Conservation (phyloP, 176 grass and related monocot species). For the Carex cristatella region DNA sequence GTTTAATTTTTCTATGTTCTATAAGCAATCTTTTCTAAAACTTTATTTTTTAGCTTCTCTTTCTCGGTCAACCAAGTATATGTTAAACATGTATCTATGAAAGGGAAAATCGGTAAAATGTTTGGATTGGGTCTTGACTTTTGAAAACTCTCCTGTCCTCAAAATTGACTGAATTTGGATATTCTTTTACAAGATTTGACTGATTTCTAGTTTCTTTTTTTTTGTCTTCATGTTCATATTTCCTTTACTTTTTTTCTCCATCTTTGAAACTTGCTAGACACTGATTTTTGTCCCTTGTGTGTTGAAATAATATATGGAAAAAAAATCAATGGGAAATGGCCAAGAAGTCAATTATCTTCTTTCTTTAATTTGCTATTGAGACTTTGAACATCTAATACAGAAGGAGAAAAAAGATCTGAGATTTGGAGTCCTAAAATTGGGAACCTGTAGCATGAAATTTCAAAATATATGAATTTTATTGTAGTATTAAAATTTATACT, state of each 20-base stretch:
- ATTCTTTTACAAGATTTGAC: not conserved
- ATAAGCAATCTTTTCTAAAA: not conserved
- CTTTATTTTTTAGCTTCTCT: not conserved
- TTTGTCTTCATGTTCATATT: not conserved
- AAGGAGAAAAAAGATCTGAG: not conserved
- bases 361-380: not conserved
- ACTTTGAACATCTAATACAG: not conserved
- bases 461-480: not conserved
- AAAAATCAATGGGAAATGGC: not conserved
- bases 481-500: not conserved
- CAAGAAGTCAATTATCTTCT: not conserved
- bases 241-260: not conserved
- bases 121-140: not conserved
- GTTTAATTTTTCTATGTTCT: no score
- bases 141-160: not conserved
- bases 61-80: not conserved
- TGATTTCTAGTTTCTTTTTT: not conserved
- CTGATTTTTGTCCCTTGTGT: not conserved
- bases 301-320: not conserved
- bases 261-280: not conserved
- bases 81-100: not conserved
- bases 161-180: not conserved
- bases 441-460: not conserved
- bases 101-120: not conserved
- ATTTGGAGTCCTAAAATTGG: not conserved